A percentile compares a stretch with the other conserved stretches of the same genome.
phyloP scores from a whole-genome alignment of 768 basidiomycete genomes.

The Gloeopeniophorella convolvens region DNA sequence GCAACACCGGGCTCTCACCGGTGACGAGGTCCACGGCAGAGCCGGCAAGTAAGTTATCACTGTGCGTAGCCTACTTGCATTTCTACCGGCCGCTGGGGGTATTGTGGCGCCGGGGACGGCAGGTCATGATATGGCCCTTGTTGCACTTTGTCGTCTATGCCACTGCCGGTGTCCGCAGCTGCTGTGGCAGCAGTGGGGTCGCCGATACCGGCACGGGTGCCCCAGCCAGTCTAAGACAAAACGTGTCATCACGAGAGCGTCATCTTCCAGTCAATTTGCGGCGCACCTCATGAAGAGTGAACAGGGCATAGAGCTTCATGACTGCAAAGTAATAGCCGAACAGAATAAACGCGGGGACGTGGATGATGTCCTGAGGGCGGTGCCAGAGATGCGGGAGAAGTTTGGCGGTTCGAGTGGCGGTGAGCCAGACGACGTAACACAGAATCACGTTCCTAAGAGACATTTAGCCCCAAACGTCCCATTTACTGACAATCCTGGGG shows the following conservation, averaged over 20 bases:
- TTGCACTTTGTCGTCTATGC: constrained; percentile 17
- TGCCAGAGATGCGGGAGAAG: constrained; percentile 56
- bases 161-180: constrained; percentile 43
- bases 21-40: background rate
- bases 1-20: background rate
- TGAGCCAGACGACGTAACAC: constrained; percentile 65
- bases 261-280: background rate
- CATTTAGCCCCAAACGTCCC: no score
- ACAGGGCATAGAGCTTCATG: constrained; percentile 90
- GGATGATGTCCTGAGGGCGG: constrained; percentile 50
- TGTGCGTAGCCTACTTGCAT: constrained; percentile 28
- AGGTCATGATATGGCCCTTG: constrained; percentile 16
- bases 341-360: constrained; percentile 59
- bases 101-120: constrained; percentile 21
- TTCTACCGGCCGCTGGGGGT: constrained; percentile 26
- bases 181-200: constrained; percentile 73
- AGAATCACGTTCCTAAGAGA: constrained; percentile 55
- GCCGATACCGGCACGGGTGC: constrained; percentile 90
- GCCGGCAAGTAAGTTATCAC: constrained; percentile 14
- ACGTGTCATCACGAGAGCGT: background rate
- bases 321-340: constrained; percentile 94
- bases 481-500: no score
- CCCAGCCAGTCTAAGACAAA: constrained; percentile 73
- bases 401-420: constrained; percentile 69
- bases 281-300: constrained; percentile 83